Evolutionary conservation across 2,329 filamentous ascomycete species (phyloP).

Genomic region (Cladobotryum mycophilum): DNA sequence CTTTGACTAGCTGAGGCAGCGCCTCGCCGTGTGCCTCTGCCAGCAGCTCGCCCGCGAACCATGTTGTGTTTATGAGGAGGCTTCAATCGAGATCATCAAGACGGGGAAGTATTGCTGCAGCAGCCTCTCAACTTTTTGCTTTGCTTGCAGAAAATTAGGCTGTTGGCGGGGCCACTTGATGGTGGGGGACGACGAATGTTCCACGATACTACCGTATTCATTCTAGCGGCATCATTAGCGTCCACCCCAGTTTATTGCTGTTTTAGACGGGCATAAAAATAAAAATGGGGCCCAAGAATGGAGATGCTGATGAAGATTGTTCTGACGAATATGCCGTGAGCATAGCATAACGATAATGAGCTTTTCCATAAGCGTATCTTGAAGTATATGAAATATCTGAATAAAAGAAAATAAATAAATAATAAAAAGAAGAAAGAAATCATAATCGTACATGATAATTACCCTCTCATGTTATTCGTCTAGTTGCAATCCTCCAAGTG

Average conservation of each 20-base stretch:
- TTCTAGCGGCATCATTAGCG: background rate
- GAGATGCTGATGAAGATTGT: no score
- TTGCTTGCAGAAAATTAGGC: conserved; percentile 15
- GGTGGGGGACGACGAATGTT: conserved; percentile 26
- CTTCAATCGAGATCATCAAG: conserved; percentile 6
- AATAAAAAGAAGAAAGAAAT: background rate
- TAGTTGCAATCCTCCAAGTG: no score
- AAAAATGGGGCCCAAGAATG: no score
- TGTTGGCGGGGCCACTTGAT: conserved; percentile 20
- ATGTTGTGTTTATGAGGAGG: conserved; percentile 17
- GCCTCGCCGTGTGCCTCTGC: conserved; percentile 27
- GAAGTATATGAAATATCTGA: background rate
- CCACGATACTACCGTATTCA: conserved; percentile 1
- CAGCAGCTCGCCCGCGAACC: conserved; percentile 27
- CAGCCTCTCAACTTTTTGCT: no score
- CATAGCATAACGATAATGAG: no score
- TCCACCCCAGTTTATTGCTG: no score
- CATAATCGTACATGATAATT: no score
- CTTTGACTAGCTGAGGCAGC: conserved; percentile 22
- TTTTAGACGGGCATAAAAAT: no score
- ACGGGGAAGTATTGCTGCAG: background rate
- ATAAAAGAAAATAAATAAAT: no score
- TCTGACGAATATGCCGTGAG: no score
- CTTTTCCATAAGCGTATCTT: no score
- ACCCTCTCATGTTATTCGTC: no score